Percentiles rank a stretch among this genome's conserved stretches.
phyloP scores from a whole-genome alignment of 768 basidiomycete genomes.

The Kwoniella europaea region DNA sequence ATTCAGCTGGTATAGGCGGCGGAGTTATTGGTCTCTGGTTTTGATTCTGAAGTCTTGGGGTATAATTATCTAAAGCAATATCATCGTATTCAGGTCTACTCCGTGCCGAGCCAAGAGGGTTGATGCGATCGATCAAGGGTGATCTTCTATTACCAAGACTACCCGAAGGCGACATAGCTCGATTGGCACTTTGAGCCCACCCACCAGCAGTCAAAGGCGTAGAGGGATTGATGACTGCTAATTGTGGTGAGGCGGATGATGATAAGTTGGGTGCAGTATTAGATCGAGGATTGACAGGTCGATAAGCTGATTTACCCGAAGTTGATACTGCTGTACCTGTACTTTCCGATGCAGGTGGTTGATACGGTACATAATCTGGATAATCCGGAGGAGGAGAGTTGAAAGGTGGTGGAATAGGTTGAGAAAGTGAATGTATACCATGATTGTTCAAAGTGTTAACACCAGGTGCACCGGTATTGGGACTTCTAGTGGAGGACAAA shows the following conservation, averaged over 20 bases:
- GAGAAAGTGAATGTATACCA: not conserved
- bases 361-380: slow-evolving; percentile 27
- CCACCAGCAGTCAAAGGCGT: not conserved
- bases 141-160: not conserved
- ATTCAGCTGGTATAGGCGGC: slow-evolving; percentile 1
- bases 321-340: not conserved
- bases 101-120: not conserved
- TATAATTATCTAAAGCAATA: slow-evolving; percentile 16
- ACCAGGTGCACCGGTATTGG: not conserved
- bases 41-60: not conserved
- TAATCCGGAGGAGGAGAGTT: slow-evolving; percentile 23
- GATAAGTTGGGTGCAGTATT: not conserved
- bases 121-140: slow-evolving; percentile 4
- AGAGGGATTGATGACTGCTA: not conserved
- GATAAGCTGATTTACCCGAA: slow-evolving; percentile 9
- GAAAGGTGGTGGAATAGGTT: slow-evolving; percentile 1
- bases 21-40: not conserved
- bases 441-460: not conserved
- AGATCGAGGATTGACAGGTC: slow-evolving; percentile 3
- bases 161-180: not conserved
- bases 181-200: slow-evolving; percentile 1
- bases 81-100: slow-evolving; percentile 21
- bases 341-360: not conserved
- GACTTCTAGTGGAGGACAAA: slow-evolving; percentile 2
- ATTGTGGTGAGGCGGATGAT: not conserved